These are phyloP conservation scores for Ophiostoma novo-ulmi DNA, from an alignment of 2,329 filamentous ascomycete genomes.

Conservation along the genomic window DNA sequence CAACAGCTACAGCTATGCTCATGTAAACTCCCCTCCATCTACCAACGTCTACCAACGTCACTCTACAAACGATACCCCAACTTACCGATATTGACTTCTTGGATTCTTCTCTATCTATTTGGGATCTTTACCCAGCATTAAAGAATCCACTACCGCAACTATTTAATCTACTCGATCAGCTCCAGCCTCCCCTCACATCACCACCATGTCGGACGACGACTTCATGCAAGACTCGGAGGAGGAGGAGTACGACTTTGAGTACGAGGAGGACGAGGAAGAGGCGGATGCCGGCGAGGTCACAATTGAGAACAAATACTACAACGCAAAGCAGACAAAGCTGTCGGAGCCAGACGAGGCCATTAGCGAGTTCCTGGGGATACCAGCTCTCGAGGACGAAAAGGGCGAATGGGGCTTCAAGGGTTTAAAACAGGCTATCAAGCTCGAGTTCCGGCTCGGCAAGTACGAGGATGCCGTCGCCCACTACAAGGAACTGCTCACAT, in stretches of 20 bases:
- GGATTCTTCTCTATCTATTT: not conserved
- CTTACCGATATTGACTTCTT: not conserved
- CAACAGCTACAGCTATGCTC: slow-evolving; percentile 6
- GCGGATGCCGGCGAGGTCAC: slow-evolving; percentile 84
- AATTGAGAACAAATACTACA: slow-evolving; percentile 99
- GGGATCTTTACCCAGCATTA: not conserved
- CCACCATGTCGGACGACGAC: slow-evolving; percentile 74
- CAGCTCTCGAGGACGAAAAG: slow-evolving; percentile 79
- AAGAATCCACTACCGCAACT: not conserved
- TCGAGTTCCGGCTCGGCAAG: slow-evolving; percentile 86
- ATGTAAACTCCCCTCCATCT: not conserved
- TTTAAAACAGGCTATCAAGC: slow-evolving; percentile 94
- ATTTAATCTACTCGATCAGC: not conserved
- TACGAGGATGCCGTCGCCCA: slow-evolving; percentile 86
- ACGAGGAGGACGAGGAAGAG: slow-evolving; percentile 84
- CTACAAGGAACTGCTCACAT: slow-evolving; percentile 91
- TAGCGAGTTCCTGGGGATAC: slow-evolving; percentile 85
- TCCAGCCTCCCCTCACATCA: not conserved
- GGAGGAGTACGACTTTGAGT: slow-evolving; percentile 96
- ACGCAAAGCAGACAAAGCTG: slow-evolving; percentile 92
- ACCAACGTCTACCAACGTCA: slow-evolving; percentile 2
- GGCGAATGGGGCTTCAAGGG: slow-evolving; percentile 99
- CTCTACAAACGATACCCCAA: not conserved
- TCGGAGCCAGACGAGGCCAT: slow-evolving; percentile 84
- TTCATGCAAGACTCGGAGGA: slow-evolving; percentile 91